Base-by-base conservation (phyloP, 2,329 filamentous ascomycete genomes). In the Leptographium galeiforme region DNA sequence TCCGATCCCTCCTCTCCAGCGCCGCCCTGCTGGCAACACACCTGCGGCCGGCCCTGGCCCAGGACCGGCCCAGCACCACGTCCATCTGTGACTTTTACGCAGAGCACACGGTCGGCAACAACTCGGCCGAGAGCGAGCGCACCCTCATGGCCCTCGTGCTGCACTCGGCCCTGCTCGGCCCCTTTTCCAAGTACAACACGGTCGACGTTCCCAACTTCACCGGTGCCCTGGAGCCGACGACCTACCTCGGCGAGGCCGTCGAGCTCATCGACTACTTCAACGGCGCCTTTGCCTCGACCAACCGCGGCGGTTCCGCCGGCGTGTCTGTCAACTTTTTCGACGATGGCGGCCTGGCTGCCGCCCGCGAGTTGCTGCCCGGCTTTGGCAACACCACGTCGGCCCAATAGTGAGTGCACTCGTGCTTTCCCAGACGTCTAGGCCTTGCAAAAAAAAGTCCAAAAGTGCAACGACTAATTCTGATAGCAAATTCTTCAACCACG, bases 181-280 rank as follows among this genome's bases (percentile, higher is more conserved):
- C 54, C 25, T 55, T 52, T 40, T 57, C 53, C 34, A 51, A 55
- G 47, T 57, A 57, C 48, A 57, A 53, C 51, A 53, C 54, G 2
- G 51, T 56, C 7, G n/a, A 43, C 10, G 51, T 56, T 2, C 10
- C 36, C 25, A 33, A 34, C 33, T 56, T 56, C 45, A 30, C 38
- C 14, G 54, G 51, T 33, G 49, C 51, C n/a, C 52, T 56, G 25
- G 30, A 14, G 34, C 25, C 48, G 25, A 56, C 54, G 2, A 56
- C 54, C 2, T 56, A 36, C 32, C 12, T 30, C 2, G 54, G 54
- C 13, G 51, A 53, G 43, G 51, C 48, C 18, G 54, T 56, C 36
- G 54, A 56, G 39, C 54, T 56, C 47, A 53, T 53, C 44, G 32
- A 18, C 45, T 56, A 56, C 49, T 56, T 56, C 34, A 49, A 53